Evolutionary conservation across 495 filamentous ascomycete genomes (phyloP).

Genomic region (Saxispiralis lemnorum): DNA sequence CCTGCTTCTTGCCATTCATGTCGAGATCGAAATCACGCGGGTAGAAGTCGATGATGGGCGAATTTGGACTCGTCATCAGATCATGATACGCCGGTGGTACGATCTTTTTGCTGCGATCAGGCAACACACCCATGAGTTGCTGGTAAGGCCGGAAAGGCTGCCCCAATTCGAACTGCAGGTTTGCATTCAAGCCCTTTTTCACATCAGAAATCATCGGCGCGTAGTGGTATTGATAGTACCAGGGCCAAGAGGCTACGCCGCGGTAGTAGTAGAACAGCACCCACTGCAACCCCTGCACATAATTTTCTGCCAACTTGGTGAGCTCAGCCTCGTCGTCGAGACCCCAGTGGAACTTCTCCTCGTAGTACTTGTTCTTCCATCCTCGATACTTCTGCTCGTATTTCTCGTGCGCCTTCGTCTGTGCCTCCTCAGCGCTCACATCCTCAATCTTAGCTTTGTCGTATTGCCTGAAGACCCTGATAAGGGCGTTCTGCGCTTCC

Average conservation of each 20-base stretch:
- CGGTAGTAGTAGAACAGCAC: conserved; percentile 96
- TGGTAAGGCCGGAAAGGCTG: conserved; percentile 90
- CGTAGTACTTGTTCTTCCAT: conserved; percentile 91
- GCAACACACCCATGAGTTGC: conserved; percentile 95
- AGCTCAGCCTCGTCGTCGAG: conserved; percentile 67
- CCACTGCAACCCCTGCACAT: conserved; percentile 95
- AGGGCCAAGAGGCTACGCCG: conserved; percentile 93
- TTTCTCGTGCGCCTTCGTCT: conserved; percentile 55
- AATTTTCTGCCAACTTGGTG: conserved; percentile 76
- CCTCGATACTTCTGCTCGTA: conserved; percentile 73
- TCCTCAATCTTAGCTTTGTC: conserved; percentile 79
- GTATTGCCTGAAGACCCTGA: conserved; percentile 71
- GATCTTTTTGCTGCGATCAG: conserved; percentile 90
- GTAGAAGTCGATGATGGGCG: conserved; percentile 98
- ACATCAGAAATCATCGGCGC: conserved; percentile 96
- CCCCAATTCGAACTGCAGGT: conserved; percentile 82
- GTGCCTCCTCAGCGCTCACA: conserved; percentile 55
- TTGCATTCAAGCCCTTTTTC: conserved; percentile 65
- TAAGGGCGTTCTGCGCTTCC: conserved; percentile 64
- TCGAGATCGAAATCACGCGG: conserved; percentile 93
- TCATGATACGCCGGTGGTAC: conserved; percentile 76
- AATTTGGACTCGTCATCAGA: conserved; percentile 76
- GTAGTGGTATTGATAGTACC: conserved; percentile 95
- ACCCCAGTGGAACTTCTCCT: conserved; percentile 78
- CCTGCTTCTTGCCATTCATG: conserved; percentile 99